A percentile compares a stretch with the other conserved stretches of the same genome.
Evolutionary conservation across 176 grass and related monocot species (phyloP).

Genomic region (Ananas comosus): DNA sequence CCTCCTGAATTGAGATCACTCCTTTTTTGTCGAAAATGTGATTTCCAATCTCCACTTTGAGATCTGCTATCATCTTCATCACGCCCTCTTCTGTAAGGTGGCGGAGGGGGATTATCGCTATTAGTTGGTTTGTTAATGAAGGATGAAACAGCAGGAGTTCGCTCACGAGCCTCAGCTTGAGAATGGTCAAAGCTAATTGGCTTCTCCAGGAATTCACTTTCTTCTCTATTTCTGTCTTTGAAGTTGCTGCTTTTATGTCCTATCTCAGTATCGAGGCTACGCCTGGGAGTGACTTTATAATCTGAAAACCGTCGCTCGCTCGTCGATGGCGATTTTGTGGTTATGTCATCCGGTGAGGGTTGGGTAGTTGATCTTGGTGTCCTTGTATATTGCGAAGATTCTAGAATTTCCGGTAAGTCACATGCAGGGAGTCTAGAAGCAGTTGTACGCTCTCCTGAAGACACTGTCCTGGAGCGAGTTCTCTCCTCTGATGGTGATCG

Average conservation of each 20-base stretch:
- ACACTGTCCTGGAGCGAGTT: conserved; percentile 41
- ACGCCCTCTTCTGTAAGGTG: conserved; percentile 37
- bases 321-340: conserved; percentile 63
- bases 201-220: conserved; percentile 42
- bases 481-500: conserved; percentile 58
- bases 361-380: conserved; percentile 59
- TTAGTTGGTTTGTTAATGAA: conserved; percentile 56
- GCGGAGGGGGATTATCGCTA: conserved; percentile 32
- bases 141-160: conserved; percentile 59
- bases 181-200: conserved; percentile 42
- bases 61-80: conserved; percentile 68
- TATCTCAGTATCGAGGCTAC: conserved; percentile 50
- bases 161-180: conserved; percentile 56
- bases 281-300: conserved; percentile 34
- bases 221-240: conserved; percentile 73
- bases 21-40: conserved; percentile 54
- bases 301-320: conserved; percentile 66
- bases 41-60: conserved; percentile 52
- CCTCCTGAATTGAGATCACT: conserved; percentile 56
- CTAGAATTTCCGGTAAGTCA: conserved; percentile 48
- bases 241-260: conserved; percentile 33
- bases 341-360: conserved; percentile 46
- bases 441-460: conserved; percentile 55
- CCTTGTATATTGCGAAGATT: conserved; percentile 43
- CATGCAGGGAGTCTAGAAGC: conserved; percentile 44